Base-by-base conservation (phyloP, 2,329 filamentous ascomycete genomes). In the Alternaria burnsii region DNA sequence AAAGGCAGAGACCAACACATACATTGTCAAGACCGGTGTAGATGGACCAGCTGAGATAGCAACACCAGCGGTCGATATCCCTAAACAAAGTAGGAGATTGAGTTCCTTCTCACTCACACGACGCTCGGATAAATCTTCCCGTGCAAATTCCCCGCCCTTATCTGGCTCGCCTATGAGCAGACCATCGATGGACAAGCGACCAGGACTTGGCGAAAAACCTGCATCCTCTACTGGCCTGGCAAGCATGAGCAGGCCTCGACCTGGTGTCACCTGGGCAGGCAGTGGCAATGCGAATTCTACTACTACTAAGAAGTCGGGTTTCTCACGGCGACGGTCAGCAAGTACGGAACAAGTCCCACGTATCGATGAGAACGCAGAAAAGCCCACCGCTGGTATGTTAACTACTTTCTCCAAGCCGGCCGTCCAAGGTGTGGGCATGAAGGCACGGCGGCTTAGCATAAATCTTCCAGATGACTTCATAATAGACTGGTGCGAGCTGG, bases 381-480 rank as follows among this genome's bases (percentile, higher is more conserved):
- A 62, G 46, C 68, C 71, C 16, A 76, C 74, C 24, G 70, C 74
- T 41, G 76, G 73, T 26, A 71, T 79, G 63, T 55, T 78, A 34
- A 65, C 68, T 26, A 78, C 76, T 18, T 78, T 78, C 44, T 78
- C 77, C 26, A 76, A 73, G 51, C 64, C 73, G 1, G 90, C 91
- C 2, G 88, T 88, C 53, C 85, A 86, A 22, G 91, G 91, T 12
- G 90, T 89, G 18, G 91, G 91, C 10, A 85, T 91, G 76, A 94
- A 94, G 80, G 89, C 91, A 30, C 86, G 91, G n/a, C 88, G 91
- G 52, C 83, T 94, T 80, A 94, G 91, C 72, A 77, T 92, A 50
- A 90, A 86, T 70, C 81, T 93, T 26, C 89, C 90, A 1, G 90
- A 93, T 68, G 89, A 92, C 68, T 91, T 93, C 72, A 85, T 85